Conservation (phyloP, 331 rosid species). For the Pyrus hybrid region DNA sequence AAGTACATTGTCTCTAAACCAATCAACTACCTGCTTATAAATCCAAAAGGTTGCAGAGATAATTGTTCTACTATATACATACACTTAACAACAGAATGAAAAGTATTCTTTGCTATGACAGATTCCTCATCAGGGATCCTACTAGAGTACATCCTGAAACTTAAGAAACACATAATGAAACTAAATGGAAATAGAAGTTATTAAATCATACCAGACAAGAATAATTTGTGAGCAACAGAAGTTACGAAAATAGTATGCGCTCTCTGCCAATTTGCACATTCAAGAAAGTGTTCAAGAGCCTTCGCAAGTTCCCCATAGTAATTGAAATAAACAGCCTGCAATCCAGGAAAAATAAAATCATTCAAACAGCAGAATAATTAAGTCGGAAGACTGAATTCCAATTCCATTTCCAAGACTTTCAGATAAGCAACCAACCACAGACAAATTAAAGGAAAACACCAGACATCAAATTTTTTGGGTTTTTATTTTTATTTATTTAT, state of each 20-base stretch:
- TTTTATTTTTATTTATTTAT: too few relatives aligned
- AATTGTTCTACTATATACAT: neutral
- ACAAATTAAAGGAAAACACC: neutral
- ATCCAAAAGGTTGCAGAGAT: neutral
- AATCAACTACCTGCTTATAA: neutral
- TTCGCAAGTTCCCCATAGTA: slow-evolving; percentile 59
- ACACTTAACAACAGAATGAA: neutral
- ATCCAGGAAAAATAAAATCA: slow-evolving; percentile 10
- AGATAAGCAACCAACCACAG: neutral
- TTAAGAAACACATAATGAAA: neutral
- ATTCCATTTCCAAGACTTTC: neutral
- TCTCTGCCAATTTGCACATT: slow-evolving; percentile 85
- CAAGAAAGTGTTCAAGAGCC: slow-evolving; percentile 78
- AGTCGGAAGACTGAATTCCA: neutral
- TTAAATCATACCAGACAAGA: slow-evolving; percentile 58
- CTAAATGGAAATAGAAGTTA: neutral
- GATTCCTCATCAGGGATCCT: neutral
- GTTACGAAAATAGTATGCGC: slow-evolving; percentile 76
- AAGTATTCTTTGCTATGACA: neutral
- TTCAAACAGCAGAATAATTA: slow-evolving; percentile 17
- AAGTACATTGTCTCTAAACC: neutral
- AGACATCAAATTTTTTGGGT: neutral
- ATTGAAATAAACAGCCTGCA: slow-evolving; percentile 80
- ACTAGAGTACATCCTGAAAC: neutral
- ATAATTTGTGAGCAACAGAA: slow-evolving; percentile 66